Percentiles rank a stretch among this genome's conserved stretches.
Evolutionary conservation across 2,329 filamentous ascomycete species (phyloP).

Genomic region (Monosporascus sp.): DNA sequence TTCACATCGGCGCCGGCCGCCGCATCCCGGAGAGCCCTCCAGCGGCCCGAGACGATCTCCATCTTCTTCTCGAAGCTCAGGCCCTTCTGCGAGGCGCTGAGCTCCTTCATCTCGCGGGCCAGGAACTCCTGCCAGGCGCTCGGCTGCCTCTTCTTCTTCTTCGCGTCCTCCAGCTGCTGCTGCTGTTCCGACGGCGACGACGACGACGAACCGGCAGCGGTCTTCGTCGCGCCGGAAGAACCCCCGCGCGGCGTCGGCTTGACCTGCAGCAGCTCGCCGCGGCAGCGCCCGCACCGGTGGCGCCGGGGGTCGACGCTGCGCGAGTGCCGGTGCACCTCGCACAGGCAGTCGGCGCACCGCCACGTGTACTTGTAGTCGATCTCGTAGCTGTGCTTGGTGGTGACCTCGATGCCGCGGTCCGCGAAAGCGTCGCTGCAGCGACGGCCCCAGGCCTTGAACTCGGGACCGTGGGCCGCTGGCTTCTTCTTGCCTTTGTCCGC

Average conservation of each 20-base stretch:
- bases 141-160: slow-evolving; percentile 21
- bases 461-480: slow-evolving; percentile 68
- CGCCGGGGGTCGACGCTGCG: slow-evolving; percentile 71
- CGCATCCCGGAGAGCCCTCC: slow-evolving; percentile 35
- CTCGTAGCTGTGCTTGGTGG: slow-evolving; percentile 82
- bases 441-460: slow-evolving; percentile 72
- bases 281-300: slow-evolving; percentile 75
- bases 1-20: slow-evolving; percentile 16
- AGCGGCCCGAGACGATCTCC: slow-evolving; percentile 53
- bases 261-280: slow-evolving; percentile 64
- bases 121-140: slow-evolving; percentile 50
- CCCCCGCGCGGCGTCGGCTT: slow-evolving; percentile 64
- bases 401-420: slow-evolving; percentile 65
- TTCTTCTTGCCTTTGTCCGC: slow-evolving; percentile 29
- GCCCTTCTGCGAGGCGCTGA: slow-evolving; percentile 19
- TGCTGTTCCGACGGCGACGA: neutral
- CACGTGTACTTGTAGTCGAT: slow-evolving; percentile 93
- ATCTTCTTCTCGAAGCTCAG: slow-evolving; percentile 62
- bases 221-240: slow-evolving; percentile 5
- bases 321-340: slow-evolving; percentile 77
- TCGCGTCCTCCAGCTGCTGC: neutral
- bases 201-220: neutral
- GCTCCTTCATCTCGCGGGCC: slow-evolving; percentile 12
- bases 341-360: slow-evolving; percentile 64
- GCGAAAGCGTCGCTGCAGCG: slow-evolving; percentile 53